A percentile compares a stretch with the other conserved stretches of the same genome.
These are phyloP conservation scores for Paecilomyces fulvus DNA, from an alignment of 2,329 filamentous ascomycete species.

Conservation along the genomic window DNA sequence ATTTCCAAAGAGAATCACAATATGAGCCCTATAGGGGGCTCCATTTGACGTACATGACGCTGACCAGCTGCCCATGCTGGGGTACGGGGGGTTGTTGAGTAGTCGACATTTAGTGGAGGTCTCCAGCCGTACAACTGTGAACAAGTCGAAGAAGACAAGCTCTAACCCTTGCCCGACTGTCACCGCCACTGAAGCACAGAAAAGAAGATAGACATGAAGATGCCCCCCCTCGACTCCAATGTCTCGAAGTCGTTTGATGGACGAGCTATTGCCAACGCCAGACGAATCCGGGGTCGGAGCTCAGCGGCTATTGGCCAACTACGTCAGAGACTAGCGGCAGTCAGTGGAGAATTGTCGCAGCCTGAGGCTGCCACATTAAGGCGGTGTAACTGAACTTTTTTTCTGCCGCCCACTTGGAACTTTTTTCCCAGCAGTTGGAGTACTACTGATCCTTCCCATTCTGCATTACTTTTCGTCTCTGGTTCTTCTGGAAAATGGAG, in stretches of 20 bases:
- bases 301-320: slow-evolving; percentile 24
- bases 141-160: slow-evolving; percentile 7
- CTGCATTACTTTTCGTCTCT: neutral
- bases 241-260: neutral
- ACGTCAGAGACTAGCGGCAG: slow-evolving; percentile 19
- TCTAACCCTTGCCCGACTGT: neutral
- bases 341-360: neutral
- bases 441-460: no score
- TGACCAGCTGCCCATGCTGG: slow-evolving; percentile 38
- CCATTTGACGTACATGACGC: slow-evolving; percentile 33
- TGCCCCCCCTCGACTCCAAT: neutral
- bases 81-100: slow-evolving; percentile 28
- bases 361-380: neutral
- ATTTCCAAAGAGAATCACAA: neutral
- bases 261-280: neutral
- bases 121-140: slow-evolving; percentile 25
- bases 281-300: neutral
- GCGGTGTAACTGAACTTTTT: slow-evolving; percentile 17
- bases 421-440: neutral
- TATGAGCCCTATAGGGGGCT: neutral
- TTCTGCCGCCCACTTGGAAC: slow-evolving; percentile 7
- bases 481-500: slow-evolving; percentile 24
- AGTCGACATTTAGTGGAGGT: slow-evolving; percentile 34
- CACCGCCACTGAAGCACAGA: neutral
- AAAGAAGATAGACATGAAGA: neutral